phyloP scores from a whole-genome alignment of 805 yeast species.

The Suhomyces sp. region DNA sequence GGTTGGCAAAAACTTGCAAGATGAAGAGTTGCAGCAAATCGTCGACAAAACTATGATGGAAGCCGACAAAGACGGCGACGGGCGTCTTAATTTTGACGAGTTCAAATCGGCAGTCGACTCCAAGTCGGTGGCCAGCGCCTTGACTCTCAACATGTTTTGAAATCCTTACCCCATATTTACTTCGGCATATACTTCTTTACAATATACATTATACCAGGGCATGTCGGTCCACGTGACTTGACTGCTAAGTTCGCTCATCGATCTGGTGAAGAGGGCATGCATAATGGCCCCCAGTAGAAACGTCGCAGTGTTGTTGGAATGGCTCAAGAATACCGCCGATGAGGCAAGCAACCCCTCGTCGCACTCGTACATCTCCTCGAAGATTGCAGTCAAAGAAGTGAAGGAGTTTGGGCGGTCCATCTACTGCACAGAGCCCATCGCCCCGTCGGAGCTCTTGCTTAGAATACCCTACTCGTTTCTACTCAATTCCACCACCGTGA shows the following conservation, averaged over 20 bases:
- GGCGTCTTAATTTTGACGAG: conserved; percentile 80
- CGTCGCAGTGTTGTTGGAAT: conserved; percentile 20
- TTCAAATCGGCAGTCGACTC: conserved; percentile 66
- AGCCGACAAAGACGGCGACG: conserved; percentile 85
- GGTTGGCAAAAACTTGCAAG: conserved; percentile 91
- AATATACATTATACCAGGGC: no score
- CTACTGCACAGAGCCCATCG: conserved; percentile 39
- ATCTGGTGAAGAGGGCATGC: background rate
- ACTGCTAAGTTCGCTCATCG: background rate
- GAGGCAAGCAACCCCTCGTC: conserved; percentile 18
- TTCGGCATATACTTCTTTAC: background rate
- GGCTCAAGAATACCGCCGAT: conserved; percentile 28
- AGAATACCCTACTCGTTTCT: conserved; percentile 57
- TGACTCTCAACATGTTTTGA: conserved; percentile 49
- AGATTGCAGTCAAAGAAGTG: conserved; percentile 41
- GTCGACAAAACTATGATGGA: conserved; percentile 97
- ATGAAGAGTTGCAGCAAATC: conserved; percentile 86
- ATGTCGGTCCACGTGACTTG: background rate
- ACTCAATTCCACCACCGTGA: conserved; percentile 54
- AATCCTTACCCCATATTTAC: background rate
- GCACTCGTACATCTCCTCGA: conserved; percentile 34
- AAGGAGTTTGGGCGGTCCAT: conserved; percentile 62
- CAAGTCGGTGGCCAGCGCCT: conserved; percentile 56
- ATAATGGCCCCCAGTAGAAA: conserved; percentile 2
- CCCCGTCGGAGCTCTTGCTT: conserved; percentile 43